phyloP scores from a whole-genome alignment of 306 rosid genomes.

The Crotalaria pallida region DNA sequence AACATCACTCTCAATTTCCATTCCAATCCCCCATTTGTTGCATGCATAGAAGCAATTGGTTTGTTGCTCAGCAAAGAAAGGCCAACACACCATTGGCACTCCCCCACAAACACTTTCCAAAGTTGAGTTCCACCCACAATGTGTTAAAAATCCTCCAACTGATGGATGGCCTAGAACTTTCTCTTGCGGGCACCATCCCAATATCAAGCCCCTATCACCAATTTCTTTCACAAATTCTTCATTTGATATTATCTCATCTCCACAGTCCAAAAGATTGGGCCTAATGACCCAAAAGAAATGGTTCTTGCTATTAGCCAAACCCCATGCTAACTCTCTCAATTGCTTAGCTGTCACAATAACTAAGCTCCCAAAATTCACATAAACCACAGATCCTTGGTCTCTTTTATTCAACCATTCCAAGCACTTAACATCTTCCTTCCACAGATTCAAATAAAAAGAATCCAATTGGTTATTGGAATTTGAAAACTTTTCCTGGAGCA shows the following conservation, averaged over 20 bases:
- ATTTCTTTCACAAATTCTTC: constrained; percentile 17
- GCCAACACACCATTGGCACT: constrained; percentile 33
- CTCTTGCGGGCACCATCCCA: constrained; percentile 38
- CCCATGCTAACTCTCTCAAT: constrained; percentile 36
- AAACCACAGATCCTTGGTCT: constrained; percentile 25
- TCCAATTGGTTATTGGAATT: not conserved
- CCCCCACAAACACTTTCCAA: constrained; percentile 40
- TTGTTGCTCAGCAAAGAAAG: constrained; percentile 40
- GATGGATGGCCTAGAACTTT: constrained; percentile 24
- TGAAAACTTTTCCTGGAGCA: constrained; percentile 20
- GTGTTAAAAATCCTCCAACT: constrained; percentile 25
- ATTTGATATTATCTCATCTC: constrained; percentile 17
- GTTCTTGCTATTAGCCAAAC: constrained; percentile 27
- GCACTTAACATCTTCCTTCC: constrained; percentile 30
- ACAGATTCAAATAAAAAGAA: constrained; percentile 18
- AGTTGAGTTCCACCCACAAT: constrained; percentile 39
- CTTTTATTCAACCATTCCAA: constrained; percentile 26
- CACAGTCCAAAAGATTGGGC: constrained; percentile 27
- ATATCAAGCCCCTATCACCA: constrained; percentile 23
- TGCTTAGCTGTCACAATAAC: constrained; percentile 24
- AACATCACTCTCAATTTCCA: constrained; percentile 33
- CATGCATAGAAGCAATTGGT: constrained; percentile 32
- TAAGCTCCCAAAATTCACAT: constrained; percentile 41
- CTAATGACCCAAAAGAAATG: constrained; percentile 34
- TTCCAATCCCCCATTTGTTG: constrained; percentile 31